Percentiles rank a stretch among this genome's conserved stretches.
Conservation (phyloP, 768 basidiomycete genomes). For the Termitomyces sp. region DNA sequence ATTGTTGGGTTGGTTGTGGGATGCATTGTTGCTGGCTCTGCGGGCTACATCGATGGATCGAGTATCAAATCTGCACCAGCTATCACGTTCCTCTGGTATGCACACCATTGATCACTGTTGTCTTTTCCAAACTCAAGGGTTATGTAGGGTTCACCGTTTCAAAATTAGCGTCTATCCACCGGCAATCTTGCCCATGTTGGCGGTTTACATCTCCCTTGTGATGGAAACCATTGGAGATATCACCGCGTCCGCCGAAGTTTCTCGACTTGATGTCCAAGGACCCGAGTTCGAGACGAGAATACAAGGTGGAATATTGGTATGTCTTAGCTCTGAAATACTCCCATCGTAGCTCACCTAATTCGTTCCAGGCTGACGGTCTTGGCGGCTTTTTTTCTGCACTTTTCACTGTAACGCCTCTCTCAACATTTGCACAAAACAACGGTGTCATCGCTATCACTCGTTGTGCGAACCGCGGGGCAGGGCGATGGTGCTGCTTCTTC, state of each 20-base stretch:
- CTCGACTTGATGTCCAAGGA: slow-evolving; percentile 66
- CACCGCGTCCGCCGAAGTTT: slow-evolving; percentile 79
- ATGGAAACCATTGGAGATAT: slow-evolving; percentile 88
- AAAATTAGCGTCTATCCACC: slow-evolving; percentile 73
- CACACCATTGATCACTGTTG: not conserved
- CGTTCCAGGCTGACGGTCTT: slow-evolving; percentile 62
- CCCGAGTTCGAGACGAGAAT: slow-evolving; percentile 76
- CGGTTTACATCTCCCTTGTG: slow-evolving; percentile 49
- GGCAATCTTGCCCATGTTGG: slow-evolving; percentile 44
- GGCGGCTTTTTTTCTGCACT: slow-evolving; percentile 75
- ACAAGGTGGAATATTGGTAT: slow-evolving; percentile 73
- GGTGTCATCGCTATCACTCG: slow-evolving; percentile 81
- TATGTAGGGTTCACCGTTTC: slow-evolving; percentile 63
- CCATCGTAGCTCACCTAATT: slow-evolving; percentile 37
- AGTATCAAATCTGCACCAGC: slow-evolving; percentile 63
- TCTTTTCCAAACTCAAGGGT: not conserved
- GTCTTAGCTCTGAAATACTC: slow-evolving; percentile 19
- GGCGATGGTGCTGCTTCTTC: slow-evolving; percentile 75
- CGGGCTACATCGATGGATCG: slow-evolving; percentile 69
- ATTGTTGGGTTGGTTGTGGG: slow-evolving; percentile 73
- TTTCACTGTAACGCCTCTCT: slow-evolving; percentile 77
- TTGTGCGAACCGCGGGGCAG: slow-evolving; percentile 76
- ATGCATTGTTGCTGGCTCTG: slow-evolving; percentile 74
- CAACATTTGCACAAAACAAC: slow-evolving; percentile 69
- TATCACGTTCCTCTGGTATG: slow-evolving; percentile 77